Conservation (phyloP, 768 basidiomycete genomes). For the Cubamyces lactineus region DNA sequence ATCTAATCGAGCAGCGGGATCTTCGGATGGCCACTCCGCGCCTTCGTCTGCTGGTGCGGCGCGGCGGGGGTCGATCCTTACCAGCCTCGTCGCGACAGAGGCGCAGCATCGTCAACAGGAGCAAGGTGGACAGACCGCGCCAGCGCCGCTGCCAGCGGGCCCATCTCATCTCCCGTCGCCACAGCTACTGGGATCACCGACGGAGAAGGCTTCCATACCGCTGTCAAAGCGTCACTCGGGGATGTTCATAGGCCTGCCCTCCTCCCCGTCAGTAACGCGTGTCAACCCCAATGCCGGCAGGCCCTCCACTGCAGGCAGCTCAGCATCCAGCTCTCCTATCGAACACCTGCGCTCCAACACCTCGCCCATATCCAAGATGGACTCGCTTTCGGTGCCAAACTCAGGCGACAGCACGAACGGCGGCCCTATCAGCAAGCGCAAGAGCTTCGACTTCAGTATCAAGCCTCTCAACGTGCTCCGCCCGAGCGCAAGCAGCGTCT, state of each 20-base stretch:
- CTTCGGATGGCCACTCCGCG: conserved; percentile 18
- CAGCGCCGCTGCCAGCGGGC: conserved; percentile 1
- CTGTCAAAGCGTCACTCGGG: conserved; percentile 25
- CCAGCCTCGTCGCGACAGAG: conserved; percentile 13
- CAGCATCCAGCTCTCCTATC: conserved; percentile 20
- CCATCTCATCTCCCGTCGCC: conserved; percentile 7
- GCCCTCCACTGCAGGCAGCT: conserved; percentile 22
- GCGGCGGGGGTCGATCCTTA: conserved; percentile 12
- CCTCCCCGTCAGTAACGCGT: conserved; percentile 24
- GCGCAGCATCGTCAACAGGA: conserved; percentile 21
- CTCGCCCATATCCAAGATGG: conserved; percentile 21
- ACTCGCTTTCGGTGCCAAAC: conserved; percentile 26
- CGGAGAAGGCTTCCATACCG: conserved; percentile 19
- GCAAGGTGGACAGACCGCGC: conserved; percentile 14
- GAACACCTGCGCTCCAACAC: conserved; percentile 27
- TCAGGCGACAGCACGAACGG: conserved; percentile 13
- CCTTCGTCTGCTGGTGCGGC: conserved; percentile 17
- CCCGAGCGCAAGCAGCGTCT: conserved; percentile 25
- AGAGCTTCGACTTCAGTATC: conserved; percentile 49
- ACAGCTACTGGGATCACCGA: conserved; percentile 20
- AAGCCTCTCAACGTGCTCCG: conserved; percentile 43
- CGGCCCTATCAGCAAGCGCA: conserved; percentile 36
- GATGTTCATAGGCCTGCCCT: conserved; percentile 26
- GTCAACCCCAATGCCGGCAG: conserved; percentile 14
- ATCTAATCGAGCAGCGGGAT: conserved; percentile 16